Conservation (phyloP, 1,284 basidiomycete genomes). For the Pisolithus thermaeus region DNA sequence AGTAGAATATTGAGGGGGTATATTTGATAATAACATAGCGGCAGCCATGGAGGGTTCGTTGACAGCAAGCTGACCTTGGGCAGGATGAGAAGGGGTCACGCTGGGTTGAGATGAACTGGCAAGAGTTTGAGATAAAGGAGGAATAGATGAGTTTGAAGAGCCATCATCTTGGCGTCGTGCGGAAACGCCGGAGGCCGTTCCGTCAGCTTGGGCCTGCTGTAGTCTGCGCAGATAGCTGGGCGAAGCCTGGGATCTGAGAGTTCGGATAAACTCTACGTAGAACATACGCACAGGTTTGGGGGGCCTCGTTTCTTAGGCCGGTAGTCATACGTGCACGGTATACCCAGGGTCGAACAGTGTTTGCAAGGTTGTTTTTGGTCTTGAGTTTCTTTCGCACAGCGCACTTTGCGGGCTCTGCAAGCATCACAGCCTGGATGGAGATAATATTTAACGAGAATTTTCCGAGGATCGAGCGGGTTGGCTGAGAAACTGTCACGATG, state of each 20-base stretch:
- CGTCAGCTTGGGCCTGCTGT: slow-evolving; percentile 74
- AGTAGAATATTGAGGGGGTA: slow-evolving; percentile 66
- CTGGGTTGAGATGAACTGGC: slow-evolving; percentile 47
- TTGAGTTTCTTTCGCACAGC: slow-evolving; percentile 72
- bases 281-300: slow-evolving; percentile 68
- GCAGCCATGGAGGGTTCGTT: slow-evolving; percentile 45
- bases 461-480: slow-evolving; percentile 1
- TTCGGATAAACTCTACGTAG: background rate
- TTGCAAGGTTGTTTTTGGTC: slow-evolving; percentile 74
- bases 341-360: slow-evolving; percentile 76
- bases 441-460: background rate
- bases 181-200: slow-evolving; percentile 47
- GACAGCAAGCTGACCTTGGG: slow-evolving; percentile 44
- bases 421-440: slow-evolving; percentile 67
- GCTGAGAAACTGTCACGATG: slow-evolving; percentile 7
- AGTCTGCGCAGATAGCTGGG: slow-evolving; percentile 68
- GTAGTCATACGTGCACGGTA: slow-evolving; percentile 85
- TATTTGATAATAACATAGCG: slow-evolving; percentile 32
- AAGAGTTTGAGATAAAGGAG: slow-evolving; percentile 31
- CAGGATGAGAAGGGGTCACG: slow-evolving; percentile 41
- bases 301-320: slow-evolving; percentile 89
- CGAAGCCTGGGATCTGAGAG: slow-evolving; percentile 3
- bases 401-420: slow-evolving; percentile 76
- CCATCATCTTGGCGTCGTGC: slow-evolving; percentile 33
- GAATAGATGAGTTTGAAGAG: no score